Evolutionary conservation across 1,139 yeast genomes (phyloP).

Genomic region (Candida sp.): DNA sequence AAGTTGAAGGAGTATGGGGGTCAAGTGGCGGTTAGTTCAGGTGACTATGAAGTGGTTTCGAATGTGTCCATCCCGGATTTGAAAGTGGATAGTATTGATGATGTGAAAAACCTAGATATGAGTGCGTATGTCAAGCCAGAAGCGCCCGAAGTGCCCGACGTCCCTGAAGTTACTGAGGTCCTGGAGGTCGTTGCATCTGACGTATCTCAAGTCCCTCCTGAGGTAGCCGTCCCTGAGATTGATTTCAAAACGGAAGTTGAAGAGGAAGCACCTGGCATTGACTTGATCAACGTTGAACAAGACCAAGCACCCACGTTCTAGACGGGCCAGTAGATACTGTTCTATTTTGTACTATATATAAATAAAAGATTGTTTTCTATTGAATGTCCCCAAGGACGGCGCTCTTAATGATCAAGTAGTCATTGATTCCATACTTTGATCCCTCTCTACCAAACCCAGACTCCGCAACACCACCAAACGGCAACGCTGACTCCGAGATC

Average conservation of each 20-base stretch:
- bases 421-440: constrained; percentile 46
- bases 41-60: constrained; percentile 1
- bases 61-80: constrained; percentile 10
- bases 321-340: neutral
- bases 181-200: neutral
- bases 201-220: neutral
- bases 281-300: neutral
- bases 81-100: constrained; percentile 24
- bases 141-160: neutral
- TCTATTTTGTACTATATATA: neutral
- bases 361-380: constrained; percentile 3
- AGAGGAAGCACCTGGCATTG: neutral
- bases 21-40: constrained; percentile 4
- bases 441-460: constrained; percentile 57
- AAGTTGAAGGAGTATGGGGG: constrained; percentile 19
- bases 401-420: constrained; percentile 38
- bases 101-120: constrained; percentile 27
- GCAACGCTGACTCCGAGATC: constrained; percentile 49
- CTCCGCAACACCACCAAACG: constrained; percentile 50
- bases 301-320: too few relatives aligned
- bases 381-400: constrained; percentile 25
- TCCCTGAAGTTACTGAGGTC: neutral
- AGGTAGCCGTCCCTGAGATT: too few relatives aligned
- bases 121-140: constrained; percentile 17
- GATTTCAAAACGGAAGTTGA: neutral